These are phyloP conservation scores for Nepenthes alata DNA, from an alignment of 179 eudicot genomes.

Conservation along the genomic window DNA sequence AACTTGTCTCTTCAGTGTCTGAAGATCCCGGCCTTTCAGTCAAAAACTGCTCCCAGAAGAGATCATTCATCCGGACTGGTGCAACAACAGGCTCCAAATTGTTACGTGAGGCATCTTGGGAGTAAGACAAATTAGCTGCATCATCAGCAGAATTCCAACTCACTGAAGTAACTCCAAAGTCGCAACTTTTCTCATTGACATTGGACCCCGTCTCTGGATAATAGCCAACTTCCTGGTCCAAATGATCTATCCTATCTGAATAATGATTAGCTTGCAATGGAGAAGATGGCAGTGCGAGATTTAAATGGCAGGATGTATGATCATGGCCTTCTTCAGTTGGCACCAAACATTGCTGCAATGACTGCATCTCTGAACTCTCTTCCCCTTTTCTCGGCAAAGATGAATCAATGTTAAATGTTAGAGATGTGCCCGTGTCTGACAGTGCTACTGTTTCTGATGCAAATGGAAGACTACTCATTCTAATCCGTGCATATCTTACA, in stretches of 20 bases:
- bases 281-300: conserved; percentile 73
- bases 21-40: conserved; percentile 81
- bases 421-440: conserved; percentile 55
- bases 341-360: conserved; percentile 28
- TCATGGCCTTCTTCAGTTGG: conserved; percentile 52
- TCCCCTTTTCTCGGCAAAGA: conserved; percentile 28
- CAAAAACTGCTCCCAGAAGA: conserved; percentile 92
- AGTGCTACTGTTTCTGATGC: conserved; percentile 48
- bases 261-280: conserved; percentile 30
- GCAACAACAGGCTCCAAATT: conserved; percentile 29
- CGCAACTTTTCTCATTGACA: conserved; percentile 13
- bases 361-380: conserved; percentile 27
- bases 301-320: conserved; percentile 55
- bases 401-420: conserved; percentile 22
- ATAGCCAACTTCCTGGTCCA: conserved; percentile 24
- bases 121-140: conserved; percentile 26
- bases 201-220: conserved; percentile 17
- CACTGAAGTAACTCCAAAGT: conserved; percentile 11
- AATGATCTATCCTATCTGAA: conserved; percentile 17
- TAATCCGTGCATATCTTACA: conserved; percentile 29
- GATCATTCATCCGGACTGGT: conserved; percentile 58
- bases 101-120: conserved; percentile 29
- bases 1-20: conserved; percentile 72
- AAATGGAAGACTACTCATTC: conserved; percentile 26
- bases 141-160: conserved; percentile 5